Conservation (phyloP, 129 eudicot species). For the Pseudognaphalium luteoalbum region DNA sequence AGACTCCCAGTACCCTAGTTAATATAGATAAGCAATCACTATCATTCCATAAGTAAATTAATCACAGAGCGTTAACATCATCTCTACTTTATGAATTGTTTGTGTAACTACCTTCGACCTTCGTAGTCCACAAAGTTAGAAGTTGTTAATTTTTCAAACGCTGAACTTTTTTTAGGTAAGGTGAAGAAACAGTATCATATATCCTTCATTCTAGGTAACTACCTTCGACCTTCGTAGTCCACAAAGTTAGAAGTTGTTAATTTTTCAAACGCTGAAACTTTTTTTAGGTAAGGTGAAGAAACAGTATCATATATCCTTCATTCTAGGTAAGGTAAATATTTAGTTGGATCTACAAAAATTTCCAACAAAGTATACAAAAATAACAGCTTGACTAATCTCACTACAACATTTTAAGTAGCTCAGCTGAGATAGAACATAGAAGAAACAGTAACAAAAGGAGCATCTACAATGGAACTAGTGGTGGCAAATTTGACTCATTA, state of each 20-base stretch:
- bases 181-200: constrained; percentile 5
- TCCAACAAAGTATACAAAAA: not conserved
- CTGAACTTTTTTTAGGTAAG: not conserved
- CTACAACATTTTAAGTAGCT: not conserved
- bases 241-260: not conserved
- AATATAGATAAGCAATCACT: not conserved
- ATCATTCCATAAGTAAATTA: not conserved
- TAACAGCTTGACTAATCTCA: not conserved
- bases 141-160: not conserved
- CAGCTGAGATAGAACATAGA: constrained; percentile 24
- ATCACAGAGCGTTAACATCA: not conserved
- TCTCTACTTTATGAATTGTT: constrained; percentile 34
- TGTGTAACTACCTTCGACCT: not conserved
- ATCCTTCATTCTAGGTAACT: not conserved
- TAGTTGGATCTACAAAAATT: not conserved
- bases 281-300: not conserved
- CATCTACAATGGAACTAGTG: not conserved
- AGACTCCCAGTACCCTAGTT: not conserved
- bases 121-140: not conserved
- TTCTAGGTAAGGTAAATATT: not conserved
- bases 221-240: not conserved
- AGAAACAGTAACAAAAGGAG: not conserved
- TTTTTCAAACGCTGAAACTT: not conserved
- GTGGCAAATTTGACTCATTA: not conserved
- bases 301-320: not conserved